Evolutionary conservation across 768 basidiomycete genomes (phyloP), one percentile per base, ranked within the genome.

Genomic region (Suillus bovinus): DNA sequence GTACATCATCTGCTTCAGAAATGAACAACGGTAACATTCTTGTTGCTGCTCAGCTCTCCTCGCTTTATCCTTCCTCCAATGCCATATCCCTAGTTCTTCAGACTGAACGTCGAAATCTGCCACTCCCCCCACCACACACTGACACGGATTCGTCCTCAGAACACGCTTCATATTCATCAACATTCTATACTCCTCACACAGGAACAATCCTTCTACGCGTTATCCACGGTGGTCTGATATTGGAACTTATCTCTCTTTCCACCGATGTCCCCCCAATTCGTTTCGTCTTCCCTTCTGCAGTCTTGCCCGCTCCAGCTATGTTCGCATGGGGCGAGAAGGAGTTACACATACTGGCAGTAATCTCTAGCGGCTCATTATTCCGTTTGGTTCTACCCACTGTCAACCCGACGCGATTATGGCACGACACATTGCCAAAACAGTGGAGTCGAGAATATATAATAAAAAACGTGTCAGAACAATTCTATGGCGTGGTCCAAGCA

Each of bases 161-260:
- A 73, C 93, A 95, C 79, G 92, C 93, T 52, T 82, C 83, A 14
- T 83, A 81, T 70, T 81, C 89, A 36, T 81, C 82, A 22, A 66
- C 86, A 58, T 78, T 89, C 61, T 81, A 87, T 65, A 80, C 86
- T 5, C 77, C 80, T 16, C 70, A 74, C 41, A 84, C 87, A 4
- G 89, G 90, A 17, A 82, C 88, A 55, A 80, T 94, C 59, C 82
- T 94, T 58, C 74, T 88, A 53, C 88, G 94, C 63, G 82, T 93
- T 52, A 79, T 94, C 59, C 88, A 94, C 64, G 85, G 83, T 50
- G 89, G 88, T 29, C 75, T 86, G 64, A 87, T 93, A 56, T 74
- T 93, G 47, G 91, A 95, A 69, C 83, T 96, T 52, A 70, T 87
- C 41, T 91, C 92, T n/a, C 78, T 93, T 50, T 85, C 90, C 6